Base-by-base conservation (phyloP, 495 filamentous ascomycete genomes). In the Xylaria cubensis region DNA sequence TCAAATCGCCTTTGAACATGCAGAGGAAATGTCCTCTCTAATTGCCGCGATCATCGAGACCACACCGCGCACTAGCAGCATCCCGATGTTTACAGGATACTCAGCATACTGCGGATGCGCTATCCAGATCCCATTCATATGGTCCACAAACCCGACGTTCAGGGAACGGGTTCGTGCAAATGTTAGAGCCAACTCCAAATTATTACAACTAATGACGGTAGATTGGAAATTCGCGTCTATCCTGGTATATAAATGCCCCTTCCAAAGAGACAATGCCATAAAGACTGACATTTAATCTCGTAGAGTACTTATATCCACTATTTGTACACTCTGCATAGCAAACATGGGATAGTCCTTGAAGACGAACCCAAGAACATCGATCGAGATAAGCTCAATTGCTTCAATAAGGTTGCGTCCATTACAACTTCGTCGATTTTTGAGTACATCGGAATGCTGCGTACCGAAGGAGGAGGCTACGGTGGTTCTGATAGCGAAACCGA, bases 211-310 rank as follows among this genome's bases (percentile, higher is more conserved):
- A 5, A 66, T 66, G 64, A 50, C 42, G 1, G 44, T 51, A 5
- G 64, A 66, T 66, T 66, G 42, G 64, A 66, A 66, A 19, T 50
- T 66, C 21, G 46, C 64, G 26, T 66, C 64, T 34, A 51, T 36
- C 19, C 36, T 66, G n/a, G 64, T 66, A 66, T n/a, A 39, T 3
- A 4, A 66, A 6, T 51, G 4, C 24, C 32, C 4, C 46, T 15
- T 44, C 12, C n/a, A 0, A 12, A 1, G 4, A 7, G 9, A 41
- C 17, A 41, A 26, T 12, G 15, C 15, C 17, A 44, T 36, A 41
- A 34, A 65, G 17, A 26, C 24, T 29, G 19, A 50, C 39, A 50
- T 13, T 42, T 36, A 48, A 21, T 51, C 6, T 6, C 15, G 1
- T 51, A 66, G 44, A 66, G 46, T 39, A 26, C 64, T 12, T 66